A percentile compares a stretch with the other conserved stretches of the same genome.
Evolutionary conservation across 1,139 yeast species (phyloP).

Genomic region (Geotrichum australiense): DNA sequence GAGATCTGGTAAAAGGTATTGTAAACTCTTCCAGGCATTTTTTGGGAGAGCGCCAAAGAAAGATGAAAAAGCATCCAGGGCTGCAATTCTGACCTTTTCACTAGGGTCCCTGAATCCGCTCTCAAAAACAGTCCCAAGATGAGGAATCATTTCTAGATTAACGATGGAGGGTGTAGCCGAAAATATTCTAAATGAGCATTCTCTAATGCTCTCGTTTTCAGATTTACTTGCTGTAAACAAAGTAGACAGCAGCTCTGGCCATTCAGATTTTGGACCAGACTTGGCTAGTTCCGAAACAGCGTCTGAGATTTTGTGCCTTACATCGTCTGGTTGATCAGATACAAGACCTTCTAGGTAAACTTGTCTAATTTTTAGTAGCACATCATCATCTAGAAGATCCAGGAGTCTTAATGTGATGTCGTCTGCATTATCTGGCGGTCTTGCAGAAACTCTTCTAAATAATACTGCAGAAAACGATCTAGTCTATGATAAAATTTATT

Average conservation of each 20-base stretch:
- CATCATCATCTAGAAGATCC: conserved; percentile 57
- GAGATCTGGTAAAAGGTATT: conserved; percentile 73
- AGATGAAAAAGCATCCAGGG: conserved; percentile 88
- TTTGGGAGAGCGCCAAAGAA: conserved; percentile 79
- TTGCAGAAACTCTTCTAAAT: conserved; percentile 78
- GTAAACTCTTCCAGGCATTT: conserved; percentile 65
- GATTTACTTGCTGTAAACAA: conserved; percentile 61
- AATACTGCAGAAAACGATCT: conserved; percentile 75
- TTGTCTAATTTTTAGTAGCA: conserved; percentile 55
- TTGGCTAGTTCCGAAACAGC: conserved; percentile 86
- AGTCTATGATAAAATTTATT: conserved; percentile 20
- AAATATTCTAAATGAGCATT: conserved; percentile 84
- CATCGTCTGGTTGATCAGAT: conserved; percentile 56
- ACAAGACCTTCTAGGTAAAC: conserved; percentile 68
- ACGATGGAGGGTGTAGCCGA: conserved; percentile 78
- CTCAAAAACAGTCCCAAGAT: conserved; percentile 63
- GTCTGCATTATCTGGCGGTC: conserved; percentile 56
- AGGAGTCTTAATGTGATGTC: conserved; percentile 70
- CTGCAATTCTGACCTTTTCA: conserved; percentile 84
- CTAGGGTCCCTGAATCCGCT: conserved; percentile 69
- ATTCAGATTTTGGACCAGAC: conserved; percentile 34
- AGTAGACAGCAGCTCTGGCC: conserved; percentile 77
- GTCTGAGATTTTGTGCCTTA: conserved; percentile 88
- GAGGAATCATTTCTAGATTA: conserved; percentile 40
- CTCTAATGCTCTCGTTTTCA: conserved; percentile 67